A percentile compares a stretch with the other conserved stretches of the same genome.
Conservation (phyloP, 352 stramenopile genomes). For the Pythium coloratum region DNA sequence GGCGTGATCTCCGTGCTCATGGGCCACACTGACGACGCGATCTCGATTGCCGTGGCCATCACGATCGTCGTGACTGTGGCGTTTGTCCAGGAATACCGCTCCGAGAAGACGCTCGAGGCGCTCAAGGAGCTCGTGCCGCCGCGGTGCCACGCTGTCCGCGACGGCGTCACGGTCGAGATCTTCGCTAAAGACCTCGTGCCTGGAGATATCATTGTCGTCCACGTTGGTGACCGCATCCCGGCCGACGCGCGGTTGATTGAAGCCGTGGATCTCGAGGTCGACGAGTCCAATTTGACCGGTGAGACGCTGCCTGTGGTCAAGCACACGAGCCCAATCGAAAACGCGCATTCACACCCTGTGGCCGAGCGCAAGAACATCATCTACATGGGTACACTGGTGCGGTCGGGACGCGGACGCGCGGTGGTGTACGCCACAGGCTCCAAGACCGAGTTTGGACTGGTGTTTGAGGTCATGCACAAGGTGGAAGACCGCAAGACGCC, state of each 20-base stretch:
- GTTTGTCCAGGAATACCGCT: slow-evolving; percentile 90
- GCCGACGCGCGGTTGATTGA: slow-evolving; percentile 91
- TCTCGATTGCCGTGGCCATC: slow-evolving; percentile 95
- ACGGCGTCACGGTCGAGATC: slow-evolving; percentile 59
- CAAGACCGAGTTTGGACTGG: slow-evolving; percentile 95
- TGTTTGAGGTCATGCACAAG: slow-evolving; percentile 93
- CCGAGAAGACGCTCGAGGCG: slow-evolving; percentile 84
- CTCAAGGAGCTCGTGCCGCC: slow-evolving; percentile 81
- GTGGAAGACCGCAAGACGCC: slow-evolving; percentile 94
- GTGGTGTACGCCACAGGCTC: slow-evolving; percentile 94
- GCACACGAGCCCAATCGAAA: slow-evolving; percentile 56
- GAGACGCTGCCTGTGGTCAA: slow-evolving; percentile 89
- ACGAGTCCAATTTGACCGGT: slow-evolving; percentile 95
- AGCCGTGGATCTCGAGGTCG: slow-evolving; percentile 85
- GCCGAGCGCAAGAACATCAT: slow-evolving; percentile 90
- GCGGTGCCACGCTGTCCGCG: slow-evolving; percentile 62
- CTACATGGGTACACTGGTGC: slow-evolving; percentile 97
- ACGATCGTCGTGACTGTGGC: slow-evolving; percentile 97
- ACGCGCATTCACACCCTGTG: slow-evolving; percentile 68
- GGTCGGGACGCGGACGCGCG: slow-evolving; percentile 88
- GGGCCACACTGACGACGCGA: slow-evolving; percentile 94
- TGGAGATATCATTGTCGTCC: slow-evolving; percentile 88
- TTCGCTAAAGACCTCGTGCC: slow-evolving; percentile 77
- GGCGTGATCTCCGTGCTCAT: slow-evolving; percentile 91
- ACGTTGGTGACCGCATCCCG: slow-evolving; percentile 92